phyloP scores from a whole-genome alignment of 2,329 filamentous ascomycete genomes.

The Diaporthe sp. region DNA sequence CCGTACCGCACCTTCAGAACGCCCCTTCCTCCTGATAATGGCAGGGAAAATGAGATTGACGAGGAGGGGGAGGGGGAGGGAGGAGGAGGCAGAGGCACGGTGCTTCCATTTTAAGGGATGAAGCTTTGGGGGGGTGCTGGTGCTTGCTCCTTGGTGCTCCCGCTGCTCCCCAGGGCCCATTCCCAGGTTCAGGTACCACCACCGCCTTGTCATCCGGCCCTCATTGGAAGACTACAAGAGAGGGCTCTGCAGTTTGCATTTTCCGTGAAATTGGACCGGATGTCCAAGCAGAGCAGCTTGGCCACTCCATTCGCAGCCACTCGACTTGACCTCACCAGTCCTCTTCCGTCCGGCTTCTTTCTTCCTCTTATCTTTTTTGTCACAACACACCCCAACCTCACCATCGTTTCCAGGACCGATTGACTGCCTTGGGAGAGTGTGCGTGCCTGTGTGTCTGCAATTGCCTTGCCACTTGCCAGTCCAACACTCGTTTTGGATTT shows the following conservation, averaged over 20 bases:
- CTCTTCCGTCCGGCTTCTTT: conserved; percentile 12
- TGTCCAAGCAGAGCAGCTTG: conserved; percentile 27
- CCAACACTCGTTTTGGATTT: conserved; percentile 35
- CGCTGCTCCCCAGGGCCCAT: not conserved
- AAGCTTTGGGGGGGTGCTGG: conserved; percentile 12
- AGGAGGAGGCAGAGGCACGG: conserved; percentile 11
- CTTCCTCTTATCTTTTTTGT: not conserved
- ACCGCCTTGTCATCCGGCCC: not conserved
- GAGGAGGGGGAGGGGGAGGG: conserved; percentile 12
- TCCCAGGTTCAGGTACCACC: conserved; percentile 11
- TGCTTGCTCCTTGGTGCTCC: conserved; percentile 7
- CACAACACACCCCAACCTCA: not conserved
- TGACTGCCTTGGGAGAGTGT: not conserved
- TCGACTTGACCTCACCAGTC: conserved; percentile 3
- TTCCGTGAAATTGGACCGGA: conserved; percentile 18
- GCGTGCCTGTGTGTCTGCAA: not conserved
- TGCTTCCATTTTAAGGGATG: conserved; percentile 35
- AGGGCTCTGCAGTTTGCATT: conserved; percentile 28
- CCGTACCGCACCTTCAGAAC: conserved; percentile 1
- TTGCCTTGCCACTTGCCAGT: not conserved
- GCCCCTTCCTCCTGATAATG: conserved; percentile 30
- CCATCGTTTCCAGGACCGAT: conserved; percentile 9
- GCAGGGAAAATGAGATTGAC: conserved; percentile 35
- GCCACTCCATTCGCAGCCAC: not conserved
- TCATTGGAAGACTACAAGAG: conserved; percentile 35